A percentile compares a stretch with the other conserved stretches of the same genome.
These are phyloP conservation scores for Penicillium sp. DNA, from an alignment of 2,329 filamentous ascomycete genomes.

Conservation along the genomic window DNA sequence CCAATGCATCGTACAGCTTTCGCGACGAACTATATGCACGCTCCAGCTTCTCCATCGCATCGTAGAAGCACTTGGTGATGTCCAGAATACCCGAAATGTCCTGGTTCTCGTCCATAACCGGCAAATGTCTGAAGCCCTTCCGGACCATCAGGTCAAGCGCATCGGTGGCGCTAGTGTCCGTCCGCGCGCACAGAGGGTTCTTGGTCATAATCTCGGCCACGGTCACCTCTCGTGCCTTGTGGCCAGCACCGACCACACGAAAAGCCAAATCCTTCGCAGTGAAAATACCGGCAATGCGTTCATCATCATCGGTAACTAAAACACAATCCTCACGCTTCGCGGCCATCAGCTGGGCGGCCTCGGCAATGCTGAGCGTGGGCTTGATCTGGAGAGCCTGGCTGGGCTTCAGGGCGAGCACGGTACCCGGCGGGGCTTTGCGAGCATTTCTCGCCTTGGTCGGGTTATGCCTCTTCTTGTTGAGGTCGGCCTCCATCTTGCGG, in stretches of 20 bases:
- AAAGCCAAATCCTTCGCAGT: slow-evolving; percentile 98
- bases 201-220: slow-evolving; percentile 99
- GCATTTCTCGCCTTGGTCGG: slow-evolving; percentile 77
- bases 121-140: slow-evolving; percentile 95
- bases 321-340: slow-evolving; percentile 98
- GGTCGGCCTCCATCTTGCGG: slow-evolving; percentile 92
- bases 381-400: slow-evolving; percentile 98
- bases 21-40: slow-evolving; percentile 97
- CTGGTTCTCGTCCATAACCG: slow-evolving; percentile 99
- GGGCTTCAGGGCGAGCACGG: slow-evolving; percentile 91
- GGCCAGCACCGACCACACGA: slow-evolving; percentile 86
- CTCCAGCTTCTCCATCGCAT: slow-evolving; percentile 99
- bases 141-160: slow-evolving; percentile 96
- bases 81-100: slow-evolving; percentile 97
- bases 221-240: slow-evolving; percentile 85
- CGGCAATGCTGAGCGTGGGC: slow-evolving; percentile 86
- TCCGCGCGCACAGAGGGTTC: slow-evolving; percentile 95
- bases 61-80: slow-evolving; percentile 99
- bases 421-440: slow-evolving; percentile 92
- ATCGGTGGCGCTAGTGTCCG: slow-evolving; percentile 96
- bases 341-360: slow-evolving; percentile 97
- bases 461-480: slow-evolving; percentile 93
- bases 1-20: slow-evolving; percentile 94
- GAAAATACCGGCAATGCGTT: slow-evolving; percentile 97
- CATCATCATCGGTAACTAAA: slow-evolving; percentile 94